phyloP scores from a whole-genome alignment of 2,329 filamentous ascomycete genomes.

The Fusarium virguliforme region DNA sequence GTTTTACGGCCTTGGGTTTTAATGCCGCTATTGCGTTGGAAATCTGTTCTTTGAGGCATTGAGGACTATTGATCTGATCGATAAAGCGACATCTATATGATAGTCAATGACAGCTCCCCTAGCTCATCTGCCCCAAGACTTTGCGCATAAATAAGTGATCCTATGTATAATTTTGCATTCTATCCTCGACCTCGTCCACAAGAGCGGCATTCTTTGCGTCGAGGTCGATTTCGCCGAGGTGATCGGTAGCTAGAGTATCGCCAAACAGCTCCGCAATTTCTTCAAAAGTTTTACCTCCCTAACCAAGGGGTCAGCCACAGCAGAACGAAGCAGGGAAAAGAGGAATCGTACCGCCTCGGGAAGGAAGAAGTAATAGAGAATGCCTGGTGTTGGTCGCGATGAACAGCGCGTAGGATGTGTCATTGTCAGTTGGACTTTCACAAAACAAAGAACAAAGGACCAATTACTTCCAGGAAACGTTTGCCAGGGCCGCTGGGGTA shows the following conservation, averaged over 20 bases:
- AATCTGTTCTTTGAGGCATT: no score
- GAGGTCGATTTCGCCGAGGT: background rate
- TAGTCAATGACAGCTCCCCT: no score
- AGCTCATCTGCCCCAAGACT: no score
- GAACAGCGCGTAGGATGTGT: constrained; percentile 1
- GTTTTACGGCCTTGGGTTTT: no score
- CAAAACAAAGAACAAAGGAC: background rate
- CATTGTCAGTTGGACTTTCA: background rate
- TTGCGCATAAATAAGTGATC: background rate
- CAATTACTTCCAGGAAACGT: constrained; percentile 13
- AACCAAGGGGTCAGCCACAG: background rate
- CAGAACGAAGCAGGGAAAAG: background rate
- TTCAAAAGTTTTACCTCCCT: constrained; percentile 1
- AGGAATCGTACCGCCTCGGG: background rate
- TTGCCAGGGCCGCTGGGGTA: constrained; percentile 44
- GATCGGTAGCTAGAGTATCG: background rate
- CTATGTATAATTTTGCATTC: background rate
- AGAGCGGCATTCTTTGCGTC: background rate
- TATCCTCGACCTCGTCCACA: background rate
- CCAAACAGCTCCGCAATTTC: constrained; percentile 10
- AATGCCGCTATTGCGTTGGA: no score
- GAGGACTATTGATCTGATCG: no score
- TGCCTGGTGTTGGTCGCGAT: background rate
- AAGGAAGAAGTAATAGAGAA: constrained; percentile 6
- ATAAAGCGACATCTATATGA: no score